Evolutionary conservation across 768 basidiomycete species (phyloP).

Genomic region (Nidularia pulvinata): DNA sequence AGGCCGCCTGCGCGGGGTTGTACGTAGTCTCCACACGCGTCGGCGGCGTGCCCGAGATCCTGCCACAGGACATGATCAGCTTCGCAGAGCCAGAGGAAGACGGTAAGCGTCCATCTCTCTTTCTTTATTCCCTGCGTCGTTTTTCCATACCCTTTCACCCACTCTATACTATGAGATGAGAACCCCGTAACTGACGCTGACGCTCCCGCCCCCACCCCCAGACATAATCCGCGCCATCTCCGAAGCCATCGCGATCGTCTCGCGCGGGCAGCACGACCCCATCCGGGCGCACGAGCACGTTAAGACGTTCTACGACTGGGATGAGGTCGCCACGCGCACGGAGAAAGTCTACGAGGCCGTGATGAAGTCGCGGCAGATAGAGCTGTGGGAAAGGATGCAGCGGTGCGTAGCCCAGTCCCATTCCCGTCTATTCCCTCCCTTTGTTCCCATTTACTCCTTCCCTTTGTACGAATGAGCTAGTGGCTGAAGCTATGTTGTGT

Average conservation of each 20-base stretch:
- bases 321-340: constrained; percentile 73
- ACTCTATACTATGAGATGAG: too few species aligned
- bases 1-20: constrained; percentile 93
- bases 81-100: constrained; percentile 95
- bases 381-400: constrained; percentile 76
- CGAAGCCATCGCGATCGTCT: constrained; percentile 74
- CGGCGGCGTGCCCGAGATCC: constrained; percentile 93
- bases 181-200: not conserved
- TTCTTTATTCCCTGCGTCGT: not conserved
- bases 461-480: too few species aligned
- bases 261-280: constrained; percentile 72
- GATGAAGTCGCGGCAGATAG: constrained; percentile 55
- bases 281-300: constrained; percentile 74
- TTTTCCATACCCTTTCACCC: too few species aligned
- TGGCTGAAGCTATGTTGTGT: too few species aligned
- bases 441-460: not conserved
- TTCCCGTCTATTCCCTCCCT: not conserved
- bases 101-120: constrained; percentile 47
- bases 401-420: constrained; percentile 41
- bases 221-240: constrained; percentile 86
- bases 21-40: constrained; percentile 95
- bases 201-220: constrained; percentile 20
- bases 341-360: constrained; percentile 82
- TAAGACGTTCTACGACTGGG: constrained; percentile 88
- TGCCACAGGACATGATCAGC: constrained; percentile 94